These are phyloP conservation scores for Pelargonium citronellum DNA, from an alignment of 441 rosid genomes.

Conservation along the genomic window DNA sequence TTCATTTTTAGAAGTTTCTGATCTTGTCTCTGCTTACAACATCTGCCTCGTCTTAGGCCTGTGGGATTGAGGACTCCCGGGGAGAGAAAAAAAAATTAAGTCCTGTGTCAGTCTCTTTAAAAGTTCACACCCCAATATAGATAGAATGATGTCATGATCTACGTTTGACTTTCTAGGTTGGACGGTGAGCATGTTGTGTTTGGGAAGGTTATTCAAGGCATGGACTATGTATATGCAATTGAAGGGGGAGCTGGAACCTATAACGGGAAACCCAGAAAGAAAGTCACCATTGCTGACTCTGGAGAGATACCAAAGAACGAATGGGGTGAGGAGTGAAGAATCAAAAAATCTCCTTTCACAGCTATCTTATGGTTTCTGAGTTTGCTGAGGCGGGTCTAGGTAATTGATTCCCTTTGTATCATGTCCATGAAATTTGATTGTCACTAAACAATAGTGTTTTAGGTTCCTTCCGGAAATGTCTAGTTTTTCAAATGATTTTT, in stretches of 20 bases:
- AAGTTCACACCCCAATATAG: too few relatives aligned
- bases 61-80: too few relatives aligned
- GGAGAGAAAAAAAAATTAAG: too few relatives aligned
- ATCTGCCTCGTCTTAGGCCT: too few relatives aligned
- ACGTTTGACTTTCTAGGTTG: constrained; percentile 45
- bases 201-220: constrained; percentile 87
- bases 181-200: constrained; percentile 93
- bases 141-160: background rate
- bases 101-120: too few relatives aligned
- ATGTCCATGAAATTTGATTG: constrained; percentile 15
- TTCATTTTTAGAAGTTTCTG: too few relatives aligned
- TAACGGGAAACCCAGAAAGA: constrained; percentile 90
- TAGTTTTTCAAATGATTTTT: background rate
- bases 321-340: constrained; percentile 83
- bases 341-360: background rate
- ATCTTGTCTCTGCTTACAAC: too few relatives aligned
- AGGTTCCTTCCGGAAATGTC: constrained; percentile 21
- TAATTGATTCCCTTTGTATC: constrained; percentile 23
- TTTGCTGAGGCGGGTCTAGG: constrained; percentile 20
- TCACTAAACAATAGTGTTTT: constrained; percentile 15
- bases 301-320: constrained; percentile 84
- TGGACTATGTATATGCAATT: constrained; percentile 75
- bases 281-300: constrained; percentile 71
- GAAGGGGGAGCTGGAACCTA: constrained; percentile 99
- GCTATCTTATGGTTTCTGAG: constrained; percentile 6